A percentile compares a stretch with the other conserved stretches of the same genome.
Conservation (phyloP, 2,329 filamentous ascomycete species). For the Colletotrichum truncatum region DNA sequence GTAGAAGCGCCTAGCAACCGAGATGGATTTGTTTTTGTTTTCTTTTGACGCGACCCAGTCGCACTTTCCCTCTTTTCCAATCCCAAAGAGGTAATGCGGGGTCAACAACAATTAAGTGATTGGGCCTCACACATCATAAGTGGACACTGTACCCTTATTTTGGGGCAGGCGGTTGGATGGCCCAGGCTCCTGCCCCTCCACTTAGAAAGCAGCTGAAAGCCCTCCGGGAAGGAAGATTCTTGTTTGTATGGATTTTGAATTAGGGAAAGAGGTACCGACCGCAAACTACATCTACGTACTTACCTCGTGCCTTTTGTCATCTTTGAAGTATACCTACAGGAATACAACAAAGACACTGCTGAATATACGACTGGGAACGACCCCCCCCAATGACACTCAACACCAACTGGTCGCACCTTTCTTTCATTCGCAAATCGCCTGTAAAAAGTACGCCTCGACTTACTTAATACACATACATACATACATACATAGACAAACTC, state of each 20-base stretch:
- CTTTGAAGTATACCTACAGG: not conserved
- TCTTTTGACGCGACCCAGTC: conserved; percentile 33
- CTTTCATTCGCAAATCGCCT: not conserved
- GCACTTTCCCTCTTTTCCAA: not conserved
- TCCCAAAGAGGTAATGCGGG: conserved; percentile 16
- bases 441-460: no score
- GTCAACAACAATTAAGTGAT: not conserved
- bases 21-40: conserved; percentile 40
- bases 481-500: no score
- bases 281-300: no score
- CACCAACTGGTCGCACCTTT: not conserved
- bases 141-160: conserved; percentile 3
- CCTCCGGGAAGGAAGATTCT: not conserved
- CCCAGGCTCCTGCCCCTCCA: conserved; percentile 14
- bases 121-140: not conserved
- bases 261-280: no score
- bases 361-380: not conserved
- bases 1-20: conserved; percentile 39
- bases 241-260: no score
- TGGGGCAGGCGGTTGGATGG: not conserved
- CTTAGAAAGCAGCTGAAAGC: conserved; percentile 6
- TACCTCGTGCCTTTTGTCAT: no score
- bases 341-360: not conserved
- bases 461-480: no score
- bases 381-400: not conserved